Base-by-base conservation (phyloP, 176 grass and related monocot species). In the Juncus inflexus region DNA sequence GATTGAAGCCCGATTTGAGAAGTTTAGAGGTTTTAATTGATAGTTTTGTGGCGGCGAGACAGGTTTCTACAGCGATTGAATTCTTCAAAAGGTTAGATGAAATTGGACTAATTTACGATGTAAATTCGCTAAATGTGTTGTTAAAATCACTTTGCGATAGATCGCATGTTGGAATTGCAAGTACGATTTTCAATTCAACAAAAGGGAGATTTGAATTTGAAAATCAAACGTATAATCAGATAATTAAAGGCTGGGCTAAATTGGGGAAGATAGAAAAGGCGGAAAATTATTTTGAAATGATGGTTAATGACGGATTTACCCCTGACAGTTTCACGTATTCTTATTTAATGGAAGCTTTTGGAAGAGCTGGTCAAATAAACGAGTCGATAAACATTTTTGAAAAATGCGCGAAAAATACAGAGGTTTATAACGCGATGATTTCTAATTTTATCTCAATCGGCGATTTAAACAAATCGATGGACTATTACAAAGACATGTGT, bases 221-320 rank as follows among this genome's bases (percentile, higher is more conserved):
- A 62, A 77, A 50, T 35, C 12, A 40, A 19, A 70, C 72, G 3
- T 96, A 96, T 55, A 83, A 96, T 77, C 69, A 65, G 16, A 81
- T 96, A 50, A 78, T 96, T 41, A 76, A 69, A 55, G 84, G 91
- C 16, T 90, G 87, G 91, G 87, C 91, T 0, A 90, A 86, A 58
- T 76, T 75, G 54, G 91, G 84, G 10, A 88, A 73, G 62, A 69
- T 90, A 9, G 76, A 90, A 63, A 90, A 90, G 54, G 15, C 87
- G 49, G 41, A 88, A 55, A 65, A 58, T 70, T 81, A 77, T 72
- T 80, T 82, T 78, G 35, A 12, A 37, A 86, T 68, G 84, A 90
- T 96, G 91, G 49, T 63, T 56, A 77, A 83, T 50, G 84, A 87
- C 72, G 84, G 87, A 37, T 37, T 96, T 12, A 60, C 61, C 12